Evolutionary conservation across 257 asterid genomes (phyloP), one percentile per base, ranked within the genome.

Genomic region (Capsicum chinense): DNA sequence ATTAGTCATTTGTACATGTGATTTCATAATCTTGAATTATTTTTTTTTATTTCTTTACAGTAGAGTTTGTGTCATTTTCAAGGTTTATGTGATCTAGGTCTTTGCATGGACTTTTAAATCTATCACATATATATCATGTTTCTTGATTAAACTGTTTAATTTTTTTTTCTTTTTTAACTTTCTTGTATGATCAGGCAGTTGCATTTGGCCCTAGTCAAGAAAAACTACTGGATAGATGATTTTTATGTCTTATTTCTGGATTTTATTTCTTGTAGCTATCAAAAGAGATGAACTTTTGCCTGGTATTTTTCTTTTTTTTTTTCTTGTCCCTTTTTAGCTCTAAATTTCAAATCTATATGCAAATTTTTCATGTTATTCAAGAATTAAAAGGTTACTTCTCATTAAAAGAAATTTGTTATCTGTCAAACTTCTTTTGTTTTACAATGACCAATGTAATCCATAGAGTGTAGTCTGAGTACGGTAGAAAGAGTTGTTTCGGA

Each of bases 1-100:
- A 39, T 39, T 39, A 39, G 44, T 39, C 44, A 39, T 39, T 39
- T 17, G 56, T 70, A 5, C 15, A 0, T 42, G 9, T 70, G 56
- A 70, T 17, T 70, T 70, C 15, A 68, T 37, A 33, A 42, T 42
- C 35, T 70, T 39, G 16, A 42, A 15, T 39, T 39, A 39, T 9
- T 11, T 21, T 10, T 3, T 21, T 44, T 19, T 12, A 3, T 21
- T 76, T 76, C 21, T 9, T 12, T 39, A 39, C 44, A 50, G 10
- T 12, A 50, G 13, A 52, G 10, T 76, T 50, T 76, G 21, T 52
- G 81, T 76, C 59, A 48, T 73, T 73, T 73, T 48, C 80, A 11
- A 48, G 10, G 42, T 73, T 73, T 48, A 73, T 73, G 59, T 50
- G 60, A 74, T 48, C 19, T 74, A 21, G 80, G 81, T 52, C 3